A percentile compares a stretch with the other conserved stretches of the same genome.
Conservation (phyloP, 768 basidiomycete species). For the Strobilomyces confusus region DNA sequence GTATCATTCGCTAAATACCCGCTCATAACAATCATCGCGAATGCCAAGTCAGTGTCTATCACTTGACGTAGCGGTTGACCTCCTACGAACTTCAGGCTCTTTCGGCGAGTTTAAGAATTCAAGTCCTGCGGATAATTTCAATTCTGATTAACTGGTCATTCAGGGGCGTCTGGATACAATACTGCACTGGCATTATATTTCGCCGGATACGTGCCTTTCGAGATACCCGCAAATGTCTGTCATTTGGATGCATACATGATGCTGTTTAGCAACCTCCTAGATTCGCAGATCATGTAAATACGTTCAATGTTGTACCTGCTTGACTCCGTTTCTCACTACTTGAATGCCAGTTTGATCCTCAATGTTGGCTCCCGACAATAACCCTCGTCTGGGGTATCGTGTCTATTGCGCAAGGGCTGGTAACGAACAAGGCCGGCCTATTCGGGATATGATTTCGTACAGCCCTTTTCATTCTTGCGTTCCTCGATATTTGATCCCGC, state of each 20-base stretch:
- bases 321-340: not conserved
- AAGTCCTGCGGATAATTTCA: not conserved
- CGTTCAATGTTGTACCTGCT: slow-evolving; percentile 11
- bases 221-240: slow-evolving; percentile 54
- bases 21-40: slow-evolving; percentile 35
- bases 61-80: not conserved
- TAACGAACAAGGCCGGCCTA: slow-evolving; percentile 49
- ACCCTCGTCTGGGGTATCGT: slow-evolving; percentile 57
- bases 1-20: not conserved
- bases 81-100: slow-evolving; percentile 37
- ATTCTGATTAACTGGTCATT: not conserved
- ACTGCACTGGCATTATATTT: slow-evolving; percentile 58
- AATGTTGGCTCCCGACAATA: slow-evolving; percentile 56
- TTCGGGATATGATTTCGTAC: slow-evolving; percentile 52
- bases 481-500: not conserved
- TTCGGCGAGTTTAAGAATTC: slow-evolving; percentile 29
- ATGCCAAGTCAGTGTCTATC: slow-evolving; percentile 31
- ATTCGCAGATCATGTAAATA: slow-evolving; percentile 25
- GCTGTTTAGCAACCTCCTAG: not conserved
- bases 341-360: slow-evolving; percentile 47
- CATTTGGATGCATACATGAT: not conserved
- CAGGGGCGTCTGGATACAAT: slow-evolving; percentile 54
- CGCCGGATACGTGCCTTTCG: slow-evolving; percentile 56
- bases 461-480: slow-evolving; percentile 14
- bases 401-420: slow-evolving; percentile 51